Base-by-base conservation (phyloP, 306 rosid species). In the Pyrus communis region DNA sequence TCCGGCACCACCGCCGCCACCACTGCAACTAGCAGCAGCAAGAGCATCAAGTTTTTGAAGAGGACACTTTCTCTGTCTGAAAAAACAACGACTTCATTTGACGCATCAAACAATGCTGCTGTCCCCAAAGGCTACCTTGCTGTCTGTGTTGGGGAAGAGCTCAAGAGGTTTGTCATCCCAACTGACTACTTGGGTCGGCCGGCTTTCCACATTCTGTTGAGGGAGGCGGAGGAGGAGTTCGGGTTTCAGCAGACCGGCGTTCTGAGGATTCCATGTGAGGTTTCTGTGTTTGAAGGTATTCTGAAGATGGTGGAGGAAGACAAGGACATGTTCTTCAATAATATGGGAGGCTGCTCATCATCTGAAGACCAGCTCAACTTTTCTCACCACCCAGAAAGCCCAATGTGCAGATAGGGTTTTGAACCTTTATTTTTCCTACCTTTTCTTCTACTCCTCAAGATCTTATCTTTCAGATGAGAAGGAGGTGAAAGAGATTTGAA, bases 221-320 rank as follows among this genome's bases (percentile, higher is more conserved):
- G 96, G 78, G 93, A 95, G 75, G 96, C 98, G 18, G 98, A 92
- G 76, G 98, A 95, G 76, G 98, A 95, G 76, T 95, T 95, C 4
- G 97, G 98, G 75, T 95, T 95, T 71, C 87, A 90, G 23, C 97
- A 92, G 83, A 80, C 87, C 1, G 98, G 98, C 25, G 91, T 95
- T 58, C 85, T 95, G 76, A 88, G 92, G 82, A 83, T 95, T 70
- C 98, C 96, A 19, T 90, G 98, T 67, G 96, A 90, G 59, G 97
- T 95, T 1, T 58, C 80, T 21, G 84, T 84, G 80, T 95, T 95
- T 30, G 90, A 95, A 79, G 87, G 71, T 70, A 83, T 95, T 68
- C 60, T 95, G 89, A 89, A 87, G 84, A 83, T 77, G 68, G 93
- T 91, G 66, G 91, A 86, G 78, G 77, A 73, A 72, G 90, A 90